Evolutionary conservation across 805 yeast species (phyloP), one percentile per base, ranked within the genome.

Genomic region (Nakazawaea wickerhamii): DNA sequence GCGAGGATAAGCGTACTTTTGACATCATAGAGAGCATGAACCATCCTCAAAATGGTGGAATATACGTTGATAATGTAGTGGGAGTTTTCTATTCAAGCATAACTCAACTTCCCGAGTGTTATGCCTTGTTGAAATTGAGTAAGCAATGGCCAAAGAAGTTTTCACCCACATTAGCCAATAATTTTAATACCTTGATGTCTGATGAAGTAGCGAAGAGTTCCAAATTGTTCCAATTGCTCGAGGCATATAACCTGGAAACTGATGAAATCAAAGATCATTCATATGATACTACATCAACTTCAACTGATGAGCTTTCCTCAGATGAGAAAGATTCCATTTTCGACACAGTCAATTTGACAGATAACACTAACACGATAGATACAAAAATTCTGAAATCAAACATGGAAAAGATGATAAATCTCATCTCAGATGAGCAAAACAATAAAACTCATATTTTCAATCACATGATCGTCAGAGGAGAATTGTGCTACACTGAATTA

Each of bases 401-500:
- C 15, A 28, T 28, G 11, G 15, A 13, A 6, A 13, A 10, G n/a
- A 28, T 28, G 2, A 6, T 28, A 15, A 13, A 15, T n/a, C 7
- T n/a, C 6, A 15, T 28, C n/a, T 28, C 14, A 6, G 7, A 28
- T n/a, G 15, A 28, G 14, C 6, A 28, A 10, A 23, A 10, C 26
- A 23, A 23, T 4, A 10, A 14, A 9, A 19, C n/a, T 25, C 25
- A 20, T 15, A n/a, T 11, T n/a, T 27, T 5, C 14, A 34, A 42
- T 30, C 34, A 32, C 9, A n/a, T 25, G 4, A 20, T 37, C 13
- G 27, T 43, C 13, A 33, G 46, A 19, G 46, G 46, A 5, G 21
- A 34, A 9, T 26, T 43, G 27, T 8, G 33, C 11, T 43, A 43
- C 20, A 33, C 37, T 4, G 46, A 43, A 23, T n/a, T 43, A 4